phyloP scores from a whole-genome alignment of 192 early-diverging fungal species.

The Jimgerdemannia flammicorona region DNA sequence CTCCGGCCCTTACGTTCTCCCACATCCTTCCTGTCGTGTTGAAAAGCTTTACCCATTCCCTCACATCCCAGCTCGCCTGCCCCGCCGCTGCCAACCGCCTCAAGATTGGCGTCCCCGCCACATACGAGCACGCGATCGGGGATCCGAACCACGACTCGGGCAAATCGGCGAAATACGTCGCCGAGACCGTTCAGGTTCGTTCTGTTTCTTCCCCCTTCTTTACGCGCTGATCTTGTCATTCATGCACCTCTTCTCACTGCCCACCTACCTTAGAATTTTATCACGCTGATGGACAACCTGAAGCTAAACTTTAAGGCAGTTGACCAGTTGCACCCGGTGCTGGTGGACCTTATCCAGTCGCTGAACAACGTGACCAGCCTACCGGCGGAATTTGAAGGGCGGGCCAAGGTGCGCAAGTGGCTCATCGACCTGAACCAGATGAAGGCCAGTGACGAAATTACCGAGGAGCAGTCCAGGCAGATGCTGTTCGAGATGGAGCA shows the following conservation, averaged over 20 bases:
- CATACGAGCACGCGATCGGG: slow-evolving; percentile 82
- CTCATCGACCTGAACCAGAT: slow-evolving; percentile 86
- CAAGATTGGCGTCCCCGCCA: slow-evolving; percentile 95
- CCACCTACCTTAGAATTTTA: slow-evolving; percentile 62
- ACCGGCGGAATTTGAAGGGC: slow-evolving; percentile 78
- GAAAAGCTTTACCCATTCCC: neutral
- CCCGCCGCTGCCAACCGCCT: slow-evolving; percentile 84
- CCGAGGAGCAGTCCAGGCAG: slow-evolving; percentile 84
- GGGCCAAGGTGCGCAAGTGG: slow-evolving; percentile 83
- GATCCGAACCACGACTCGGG: slow-evolving; percentile 36
- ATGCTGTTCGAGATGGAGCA: slow-evolving; percentile 89
- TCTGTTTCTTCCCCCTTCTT: neutral
- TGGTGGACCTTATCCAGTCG: slow-evolving; percentile 83
- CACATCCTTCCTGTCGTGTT: neutral
- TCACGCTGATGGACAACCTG: slow-evolving; percentile 88
- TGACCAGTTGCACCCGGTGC: slow-evolving; percentile 86
- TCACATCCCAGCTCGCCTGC: slow-evolving; percentile 59
- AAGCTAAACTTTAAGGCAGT: slow-evolving; percentile 80
- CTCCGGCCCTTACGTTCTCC: too few species aligned
- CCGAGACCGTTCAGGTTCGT: slow-evolving; percentile 62
- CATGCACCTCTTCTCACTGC: neutral
- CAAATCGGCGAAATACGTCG: slow-evolving; percentile 75
- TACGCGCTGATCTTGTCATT: neutral
- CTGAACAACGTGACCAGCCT: slow-evolving; percentile 78
- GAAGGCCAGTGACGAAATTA: slow-evolving; percentile 89